Conservation (phyloP, 805 yeast species). For the Candida ficus region DNA sequence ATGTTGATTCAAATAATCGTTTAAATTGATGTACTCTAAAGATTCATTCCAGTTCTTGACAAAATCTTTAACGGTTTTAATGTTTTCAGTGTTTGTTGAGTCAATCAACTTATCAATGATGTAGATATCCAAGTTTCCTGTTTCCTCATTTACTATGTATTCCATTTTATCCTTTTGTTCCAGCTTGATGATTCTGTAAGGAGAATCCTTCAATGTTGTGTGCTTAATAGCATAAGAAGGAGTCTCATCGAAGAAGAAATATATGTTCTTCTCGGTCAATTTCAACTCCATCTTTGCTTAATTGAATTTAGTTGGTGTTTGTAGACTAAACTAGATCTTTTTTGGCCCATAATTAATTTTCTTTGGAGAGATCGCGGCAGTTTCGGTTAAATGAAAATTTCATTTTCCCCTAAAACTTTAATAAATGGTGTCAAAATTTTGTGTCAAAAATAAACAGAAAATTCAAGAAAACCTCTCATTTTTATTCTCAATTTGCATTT, state of each 20-base stretch:
- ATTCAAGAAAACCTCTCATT: too few relatives aligned
- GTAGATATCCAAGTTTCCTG: conserved; percentile 2
- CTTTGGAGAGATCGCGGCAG: too few relatives aligned
- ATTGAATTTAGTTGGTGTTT: background rate
- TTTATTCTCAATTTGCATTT: too few relatives aligned
- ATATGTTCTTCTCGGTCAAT: conserved; percentile 1
- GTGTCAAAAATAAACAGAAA: too few relatives aligned
- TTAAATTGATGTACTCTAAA: conserved; percentile 8
- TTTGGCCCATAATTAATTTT: too few relatives aligned
- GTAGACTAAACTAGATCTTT: too few relatives aligned
- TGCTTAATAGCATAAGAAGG: conserved; percentile 3
- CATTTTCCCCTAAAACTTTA: too few relatives aligned
- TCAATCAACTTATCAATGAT: conserved; percentile 5
- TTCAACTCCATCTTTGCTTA: conserved; percentile 4
- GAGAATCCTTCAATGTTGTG: background rate
- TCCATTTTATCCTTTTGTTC: conserved; percentile 3
- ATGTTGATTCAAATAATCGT: conserved; percentile 14
- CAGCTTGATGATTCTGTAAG: conserved; percentile 2
- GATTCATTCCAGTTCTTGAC: conserved; percentile 9
- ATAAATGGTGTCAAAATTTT: too few relatives aligned
- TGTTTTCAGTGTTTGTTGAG: background rate
- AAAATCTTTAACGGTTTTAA: conserved; percentile 1
- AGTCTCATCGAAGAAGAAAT: conserved; percentile 9
- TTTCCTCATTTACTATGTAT: conserved; percentile 6
- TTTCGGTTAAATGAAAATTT: background rate